Conservation (phyloP, 352 stramenopile species). For the Phytophthora crassamura region DNA sequence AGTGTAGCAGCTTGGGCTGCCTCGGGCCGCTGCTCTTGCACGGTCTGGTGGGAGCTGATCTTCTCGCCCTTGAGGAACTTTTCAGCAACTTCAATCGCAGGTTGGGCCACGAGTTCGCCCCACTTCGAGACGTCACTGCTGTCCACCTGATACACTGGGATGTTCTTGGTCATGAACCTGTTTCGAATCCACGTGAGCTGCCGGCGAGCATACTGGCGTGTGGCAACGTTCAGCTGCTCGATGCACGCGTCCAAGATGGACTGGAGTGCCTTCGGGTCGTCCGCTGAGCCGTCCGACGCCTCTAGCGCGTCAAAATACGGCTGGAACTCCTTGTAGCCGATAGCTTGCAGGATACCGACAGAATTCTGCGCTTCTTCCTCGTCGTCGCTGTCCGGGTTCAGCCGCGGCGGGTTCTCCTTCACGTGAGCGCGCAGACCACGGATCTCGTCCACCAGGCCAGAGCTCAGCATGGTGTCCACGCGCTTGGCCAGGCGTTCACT, state of each 20-base stretch:
- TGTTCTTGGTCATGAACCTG: constrained; percentile 84
- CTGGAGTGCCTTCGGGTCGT: constrained; percentile 38
- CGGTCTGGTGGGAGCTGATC: constrained; percentile 42
- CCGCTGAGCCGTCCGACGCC: constrained; percentile 21
- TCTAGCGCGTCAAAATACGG: constrained; percentile 80
- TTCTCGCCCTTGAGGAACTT: constrained; percentile 53
- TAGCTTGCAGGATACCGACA: constrained; percentile 87
- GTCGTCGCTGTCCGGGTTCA: constrained; percentile 20
- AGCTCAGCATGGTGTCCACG: constrained; percentile 83
- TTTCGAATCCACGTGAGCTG: constrained; percentile 92
- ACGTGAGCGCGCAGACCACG: constrained; percentile 53
- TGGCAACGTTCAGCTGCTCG: constrained; percentile 83
- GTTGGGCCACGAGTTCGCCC: constrained; percentile 57
- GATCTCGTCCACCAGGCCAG: constrained; percentile 86
- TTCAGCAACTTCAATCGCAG: constrained; percentile 68
- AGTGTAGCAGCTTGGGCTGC: constrained; percentile 42
- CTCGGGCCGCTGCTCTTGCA: constrained; percentile 61
- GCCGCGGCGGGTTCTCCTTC: constrained; percentile 52
- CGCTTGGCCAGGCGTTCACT: constrained; percentile 68
- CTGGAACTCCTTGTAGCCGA: constrained; percentile 93
- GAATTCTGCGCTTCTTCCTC: constrained; percentile 50
- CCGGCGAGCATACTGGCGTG: constrained; percentile 85
- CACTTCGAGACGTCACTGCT: constrained; percentile 77
- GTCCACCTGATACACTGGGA: constrained; percentile 87
- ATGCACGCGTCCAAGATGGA: constrained; percentile 65